These are phyloP conservation scores for Clitopilus hobsonii DNA, from an alignment of 768 basidiomycete species.

Conservation along the genomic window DNA sequence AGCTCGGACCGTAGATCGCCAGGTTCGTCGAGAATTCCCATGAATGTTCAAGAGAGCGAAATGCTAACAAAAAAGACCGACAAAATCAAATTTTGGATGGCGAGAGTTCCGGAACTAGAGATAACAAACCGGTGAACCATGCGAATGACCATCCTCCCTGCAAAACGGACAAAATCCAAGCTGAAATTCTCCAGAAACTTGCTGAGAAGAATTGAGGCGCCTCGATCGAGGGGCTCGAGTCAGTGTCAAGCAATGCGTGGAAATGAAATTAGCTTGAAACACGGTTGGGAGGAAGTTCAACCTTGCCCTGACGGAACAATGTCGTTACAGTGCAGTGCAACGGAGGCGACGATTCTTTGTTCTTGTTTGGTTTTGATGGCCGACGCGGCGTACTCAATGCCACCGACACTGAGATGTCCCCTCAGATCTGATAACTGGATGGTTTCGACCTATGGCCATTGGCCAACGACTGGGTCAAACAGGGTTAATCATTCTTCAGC, in stretches of 20 bases:
- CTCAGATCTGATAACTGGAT: not conserved
- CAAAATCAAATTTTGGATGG: not conserved
- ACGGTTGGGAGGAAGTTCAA: not conserved
- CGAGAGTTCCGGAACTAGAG: not conserved
- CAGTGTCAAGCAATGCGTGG: not conserved
- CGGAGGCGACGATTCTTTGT: not conserved
- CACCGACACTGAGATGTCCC: not conserved
- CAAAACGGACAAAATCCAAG: not conserved
- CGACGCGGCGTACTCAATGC: not conserved
- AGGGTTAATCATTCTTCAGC: not conserved
- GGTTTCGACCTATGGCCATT: not conserved
- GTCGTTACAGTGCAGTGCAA: too few species aligned
- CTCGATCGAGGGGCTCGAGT: not conserved
- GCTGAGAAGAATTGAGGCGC: not conserved
- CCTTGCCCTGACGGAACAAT: not conserved
- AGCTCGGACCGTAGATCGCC: not conserved
- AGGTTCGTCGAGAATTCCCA: not conserved
- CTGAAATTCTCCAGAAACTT: not conserved
- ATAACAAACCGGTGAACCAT: not conserved
- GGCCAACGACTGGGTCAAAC: not conserved
- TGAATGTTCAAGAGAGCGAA: not conserved
- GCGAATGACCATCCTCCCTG: not conserved
- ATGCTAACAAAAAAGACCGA: not conserved
- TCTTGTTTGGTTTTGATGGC: not conserved
- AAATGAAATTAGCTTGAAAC: not conserved